Evolutionary conservation across 148 eudicot genomes (phyloP), one percentile per base, ranked within the genome.

Genomic region (Rheum nobile): DNA sequence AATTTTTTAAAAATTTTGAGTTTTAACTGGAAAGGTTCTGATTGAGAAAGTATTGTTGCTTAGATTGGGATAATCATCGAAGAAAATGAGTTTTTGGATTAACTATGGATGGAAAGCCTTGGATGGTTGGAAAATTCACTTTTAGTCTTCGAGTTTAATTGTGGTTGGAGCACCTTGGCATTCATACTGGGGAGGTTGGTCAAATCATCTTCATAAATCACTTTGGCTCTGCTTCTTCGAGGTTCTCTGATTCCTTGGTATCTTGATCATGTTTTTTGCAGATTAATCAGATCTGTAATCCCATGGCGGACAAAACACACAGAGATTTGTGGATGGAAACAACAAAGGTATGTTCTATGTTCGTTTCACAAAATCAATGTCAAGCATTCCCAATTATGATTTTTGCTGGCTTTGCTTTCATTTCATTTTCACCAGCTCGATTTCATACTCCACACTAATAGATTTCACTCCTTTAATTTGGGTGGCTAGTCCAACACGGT

Each of bases 131-230:
- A 63, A 94, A 84, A 81, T 94, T 94, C 68, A 71, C 93, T 63
- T 83, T 37, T 19, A 86, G 85, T 76, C 97, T 94, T 21, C 88
- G 98, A 71, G 84, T 88, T 76, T 88, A 92, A 31, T 82, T 94
- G 48, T 94, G 98, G 98, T 83, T 90, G n/a, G 98, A 94, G 84
- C 98, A 94, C 82, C 96, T 94, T 77, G 97, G 98, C 77, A 88
- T 94, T 72, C 73, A 47, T 48, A 74, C 84, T 54, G 87, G 74
- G 74, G 90, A 94, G 89, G 98, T 91, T 68, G 73, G 89, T 77
- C 70, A 41, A 52, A 19, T 55, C 61, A 21, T 65, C 39, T 54
- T 74, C 12, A 10, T 19, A 68, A 38, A 34, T n/a, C n/a, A n/a
- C n/a, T n/a, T n/a, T n/a, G n/a, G n/a, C n/a, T n/a, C n/a, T n/a